These are phyloP conservation scores for Claviceps digitariae DNA, from an alignment of 2,329 filamentous ascomycete species.

Conservation along the genomic window DNA sequence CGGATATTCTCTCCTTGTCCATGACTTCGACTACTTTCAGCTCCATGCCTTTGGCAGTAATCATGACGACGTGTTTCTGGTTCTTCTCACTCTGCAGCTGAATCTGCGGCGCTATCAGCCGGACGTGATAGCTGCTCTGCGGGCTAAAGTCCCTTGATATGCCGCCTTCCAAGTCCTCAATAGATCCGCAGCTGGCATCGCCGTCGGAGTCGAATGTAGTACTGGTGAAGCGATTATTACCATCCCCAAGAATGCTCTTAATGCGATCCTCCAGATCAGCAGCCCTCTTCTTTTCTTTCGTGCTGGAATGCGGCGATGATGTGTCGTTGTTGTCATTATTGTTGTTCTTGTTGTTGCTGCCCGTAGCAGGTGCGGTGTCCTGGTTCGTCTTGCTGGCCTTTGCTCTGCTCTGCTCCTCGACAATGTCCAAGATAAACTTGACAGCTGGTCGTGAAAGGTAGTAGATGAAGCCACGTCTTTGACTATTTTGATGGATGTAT, in stretches of 20 bases:
- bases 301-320: constrained; percentile 24
- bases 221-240: constrained; percentile 62
- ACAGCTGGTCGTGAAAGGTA: constrained; percentile 92
- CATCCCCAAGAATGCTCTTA: constrained; percentile 71
- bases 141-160: constrained; percentile 80
- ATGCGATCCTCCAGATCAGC: constrained; percentile 71
- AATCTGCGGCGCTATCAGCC: constrained; percentile 92
- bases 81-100: constrained; percentile 98
- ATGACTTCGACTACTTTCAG: constrained; percentile 95
- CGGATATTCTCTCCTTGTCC: constrained; percentile 85
- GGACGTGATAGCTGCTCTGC: constrained; percentile 88
- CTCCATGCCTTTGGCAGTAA: constrained; percentile 96
- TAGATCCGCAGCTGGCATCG: constrained; percentile 26
- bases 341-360: constrained; percentile 15
- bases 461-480: constrained; percentile 91
- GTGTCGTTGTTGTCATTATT: too few relatives aligned
- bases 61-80: constrained; percentile 87
- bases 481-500: constrained; percentile 94
- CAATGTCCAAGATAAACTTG: constrained; percentile 95
- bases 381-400: constrained; percentile 27
- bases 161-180: constrained; percentile 54
- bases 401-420: constrained; percentile 79
- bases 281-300: constrained; percentile 42
- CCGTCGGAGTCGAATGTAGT: constrained; percentile 19
- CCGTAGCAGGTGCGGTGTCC: constrained; percentile 11